Percentiles rank a stretch among this genome's conserved stretches.
Evolutionary conservation across 768 basidiomycete species (phyloP).

Genomic region (Fomitopsis pulvina): DNA sequence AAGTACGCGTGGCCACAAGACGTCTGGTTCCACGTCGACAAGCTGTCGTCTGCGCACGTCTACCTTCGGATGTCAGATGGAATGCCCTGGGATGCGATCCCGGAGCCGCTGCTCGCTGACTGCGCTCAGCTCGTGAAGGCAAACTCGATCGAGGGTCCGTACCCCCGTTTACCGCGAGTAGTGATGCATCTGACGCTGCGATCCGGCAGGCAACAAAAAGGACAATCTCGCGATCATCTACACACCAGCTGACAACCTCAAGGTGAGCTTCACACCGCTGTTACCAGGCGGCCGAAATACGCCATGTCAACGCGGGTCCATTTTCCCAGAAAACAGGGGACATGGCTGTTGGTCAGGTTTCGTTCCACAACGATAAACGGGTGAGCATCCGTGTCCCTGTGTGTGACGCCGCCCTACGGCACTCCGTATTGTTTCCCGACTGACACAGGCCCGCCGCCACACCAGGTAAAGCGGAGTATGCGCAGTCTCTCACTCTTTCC

Average conservation of each 20-base stretch:
- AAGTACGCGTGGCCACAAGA: constrained; percentile 88
- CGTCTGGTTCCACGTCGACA: constrained; percentile 97
- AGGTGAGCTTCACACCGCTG: constrained; percentile 41
- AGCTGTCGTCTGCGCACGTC: constrained; percentile 93
- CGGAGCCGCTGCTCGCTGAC: constrained; percentile 69
- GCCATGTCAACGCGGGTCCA: not conserved
- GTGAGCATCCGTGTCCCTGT: constrained; percentile 31
- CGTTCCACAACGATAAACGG: constrained; percentile 87
- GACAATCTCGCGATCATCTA: constrained; percentile 91
- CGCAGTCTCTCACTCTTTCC: not conserved
- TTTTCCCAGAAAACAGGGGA: constrained; percentile 83
- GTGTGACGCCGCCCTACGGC: not conserved
- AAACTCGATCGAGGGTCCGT: constrained; percentile 88
- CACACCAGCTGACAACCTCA: constrained; percentile 87
- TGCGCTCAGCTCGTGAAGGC: constrained; percentile 96
- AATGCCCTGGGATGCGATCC: constrained; percentile 89
- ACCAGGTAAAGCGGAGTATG: constrained; percentile 77
- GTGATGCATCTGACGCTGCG: not conserved
- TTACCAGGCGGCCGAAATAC: no score
- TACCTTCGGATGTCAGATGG: constrained; percentile 83
- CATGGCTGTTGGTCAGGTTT: constrained; percentile 95
- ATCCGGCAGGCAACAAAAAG: constrained; percentile 82
- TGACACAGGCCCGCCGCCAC: not conserved
- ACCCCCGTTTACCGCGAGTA: not conserved
- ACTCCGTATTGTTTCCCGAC: not conserved